Evolutionary conservation across 768 basidiomycete species (phyloP).

Genomic region (Tulasnella sp.): DNA sequence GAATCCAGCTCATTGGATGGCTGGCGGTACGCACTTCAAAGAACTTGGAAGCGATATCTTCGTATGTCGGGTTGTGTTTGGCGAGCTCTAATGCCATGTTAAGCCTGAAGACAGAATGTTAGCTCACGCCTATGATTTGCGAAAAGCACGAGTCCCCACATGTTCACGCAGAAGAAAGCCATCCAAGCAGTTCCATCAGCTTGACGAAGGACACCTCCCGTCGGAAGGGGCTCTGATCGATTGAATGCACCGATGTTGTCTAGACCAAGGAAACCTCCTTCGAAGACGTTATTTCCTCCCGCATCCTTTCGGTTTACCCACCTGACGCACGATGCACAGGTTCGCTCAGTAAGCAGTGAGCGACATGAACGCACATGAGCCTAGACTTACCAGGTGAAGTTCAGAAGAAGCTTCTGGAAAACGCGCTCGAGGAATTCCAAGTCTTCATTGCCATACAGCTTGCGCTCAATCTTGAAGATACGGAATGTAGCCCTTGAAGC

Average conservation of each 20-base stretch:
- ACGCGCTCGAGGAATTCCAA: slow-evolving; percentile 91
- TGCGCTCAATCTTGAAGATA: slow-evolving; percentile 98
- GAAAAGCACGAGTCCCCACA: slow-evolving; percentile 49
- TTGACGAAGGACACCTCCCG: slow-evolving; percentile 89
- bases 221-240: slow-evolving; percentile 92
- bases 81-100: slow-evolving; percentile 97
- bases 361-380: slow-evolving; percentile 27
- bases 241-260: slow-evolving; percentile 99
- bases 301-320: slow-evolving; percentile 99
- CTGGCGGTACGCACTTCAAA: slow-evolving; percentile 57
- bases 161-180: slow-evolving; percentile 97
- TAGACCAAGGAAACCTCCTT: slow-evolving; percentile 95
- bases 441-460: slow-evolving; percentile 87
- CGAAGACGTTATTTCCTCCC: slow-evolving; percentile 93
- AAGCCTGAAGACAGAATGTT: slow-evolving; percentile 51
- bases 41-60: slow-evolving; percentile 98
- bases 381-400: slow-evolving; percentile 79
- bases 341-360: slow-evolving; percentile 41
- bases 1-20: background rate
- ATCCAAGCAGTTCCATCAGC: slow-evolving; percentile 99
- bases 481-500: slow-evolving; percentile 85
- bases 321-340: background rate
- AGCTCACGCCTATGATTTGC: background rate
- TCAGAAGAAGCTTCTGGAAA: slow-evolving; percentile 93
- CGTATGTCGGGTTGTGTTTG: slow-evolving; percentile 95